Evolutionary conservation across 345 rosid species (phyloP), one percentile per base, ranked within the genome.

Genomic region (Eucalyptus globulus): DNA sequence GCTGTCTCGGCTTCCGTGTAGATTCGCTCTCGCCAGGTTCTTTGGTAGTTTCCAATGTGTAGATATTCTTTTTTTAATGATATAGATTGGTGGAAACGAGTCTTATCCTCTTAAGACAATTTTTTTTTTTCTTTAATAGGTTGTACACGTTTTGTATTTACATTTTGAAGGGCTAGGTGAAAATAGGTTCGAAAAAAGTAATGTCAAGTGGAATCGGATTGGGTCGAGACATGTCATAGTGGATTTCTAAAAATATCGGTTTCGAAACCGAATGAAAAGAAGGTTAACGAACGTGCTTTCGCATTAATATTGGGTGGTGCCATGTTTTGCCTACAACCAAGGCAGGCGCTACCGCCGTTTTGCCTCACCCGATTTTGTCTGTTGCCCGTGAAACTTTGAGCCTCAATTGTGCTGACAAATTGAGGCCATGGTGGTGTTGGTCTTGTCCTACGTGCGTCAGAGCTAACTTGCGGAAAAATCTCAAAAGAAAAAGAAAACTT

Each of bases 171-270:
- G 67, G 31, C 1, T 0, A 1, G 69, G 4, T 27, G 34, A 60
- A 60, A 60, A 3, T 29, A 7, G 2, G 31, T 12, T 27, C 2
- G 2, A 14, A 27, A 29, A 62, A 29, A 13, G 27, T 27, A 27
- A 29, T 1, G n/a, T 58, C 9, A 17, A 22, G 62, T 62, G 9
- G 0, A 27, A 4, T 54, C 24, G 1, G 21, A 14, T 51, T n/a
- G n/a, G n/a, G 6, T 29, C 4, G 1, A 8, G 9, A 51, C 0
- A 0, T 8, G 31, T 60, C 8, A 12, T 60, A 6, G 0, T 3
- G 0, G 0, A 27, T 62, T 13, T 62, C n/a, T 60, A 12, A 0
- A 12, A 17, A 29, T 6, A 13, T 62, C 34, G 34, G 34, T 34
- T 2, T 11, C 8, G 0, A 27, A 27, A 6, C 1, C n/a, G n/a